These are phyloP conservation scores for Cyberlindnera euphorbiae DNA, from an alignment of 805 yeast genomes.

Conservation along the genomic window DNA sequence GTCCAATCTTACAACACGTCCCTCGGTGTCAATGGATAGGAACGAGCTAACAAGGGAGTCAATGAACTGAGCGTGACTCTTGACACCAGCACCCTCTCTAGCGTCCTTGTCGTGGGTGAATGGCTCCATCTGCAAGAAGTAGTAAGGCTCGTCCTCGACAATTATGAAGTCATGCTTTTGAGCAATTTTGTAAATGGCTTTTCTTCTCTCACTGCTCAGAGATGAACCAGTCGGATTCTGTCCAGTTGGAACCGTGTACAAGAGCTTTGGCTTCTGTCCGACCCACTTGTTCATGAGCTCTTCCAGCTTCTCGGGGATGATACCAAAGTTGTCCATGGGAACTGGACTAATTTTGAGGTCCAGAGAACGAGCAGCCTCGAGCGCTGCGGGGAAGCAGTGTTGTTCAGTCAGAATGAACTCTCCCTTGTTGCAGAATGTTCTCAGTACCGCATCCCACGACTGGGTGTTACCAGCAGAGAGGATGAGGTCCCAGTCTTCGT, in stretches of 20 bases:
- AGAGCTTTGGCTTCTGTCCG: slow-evolving; percentile 47
- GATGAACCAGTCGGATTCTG: slow-evolving; percentile 68
- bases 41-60: slow-evolving; percentile 45
- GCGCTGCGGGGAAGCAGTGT: slow-evolving; percentile 59
- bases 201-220: slow-evolving; percentile 42
- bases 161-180: slow-evolving; percentile 52
- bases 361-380: slow-evolving; percentile 37
- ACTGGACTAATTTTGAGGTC: slow-evolving; percentile 49
- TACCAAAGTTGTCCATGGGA: slow-evolving; percentile 40
- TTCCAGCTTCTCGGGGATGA: slow-evolving; percentile 45
- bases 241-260: slow-evolving; percentile 68
- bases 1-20: slow-evolving; percentile 58
- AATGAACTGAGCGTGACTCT: slow-evolving; percentile 39
- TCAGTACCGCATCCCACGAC: slow-evolving; percentile 47
- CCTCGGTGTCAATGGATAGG: slow-evolving; percentile 48
- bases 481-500: slow-evolving; percentile 42
- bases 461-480: slow-evolving; percentile 52
- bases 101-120: slow-evolving; percentile 37
- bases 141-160: slow-evolving; percentile 70
- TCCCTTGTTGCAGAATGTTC: slow-evolving; percentile 46
- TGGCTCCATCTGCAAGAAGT: slow-evolving; percentile 44
- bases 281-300: slow-evolving; percentile 57
- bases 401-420: slow-evolving; percentile 60
- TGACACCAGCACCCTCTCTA: slow-evolving; percentile 25
- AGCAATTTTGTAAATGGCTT: slow-evolving; percentile 46